Evolutionary conservation across 352 stramenopile species (phyloP), one percentile per base, ranked within the genome.

Genomic region (Phytophthora lateralis): DNA sequence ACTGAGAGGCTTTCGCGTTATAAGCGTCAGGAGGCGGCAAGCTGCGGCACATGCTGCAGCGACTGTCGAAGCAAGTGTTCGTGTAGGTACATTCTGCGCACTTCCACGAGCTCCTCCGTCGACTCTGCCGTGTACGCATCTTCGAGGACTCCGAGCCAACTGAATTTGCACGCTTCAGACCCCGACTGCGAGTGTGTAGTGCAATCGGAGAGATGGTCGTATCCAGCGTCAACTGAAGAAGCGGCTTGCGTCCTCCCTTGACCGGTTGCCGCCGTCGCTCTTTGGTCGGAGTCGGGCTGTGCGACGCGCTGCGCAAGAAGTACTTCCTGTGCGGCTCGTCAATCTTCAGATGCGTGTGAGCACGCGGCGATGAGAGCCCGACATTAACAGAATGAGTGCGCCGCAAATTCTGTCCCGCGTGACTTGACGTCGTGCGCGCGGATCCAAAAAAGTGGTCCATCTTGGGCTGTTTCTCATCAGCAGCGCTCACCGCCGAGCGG

Each of bases 51-150:
- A 91, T 91, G 55, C 78, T 85, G 71, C 82, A 91, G 27, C 69
- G 58, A 17, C 59, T 77, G 48, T 89, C 78, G 34, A 91, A 90
- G 68, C 82, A 91, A 39, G 76, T 89, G 63, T 91, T 91, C 46
- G 84, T 76, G 50, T 78, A 91, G 15, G 82, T 91, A 69, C 82
- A 91, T 48, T 83, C 58, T 20, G 39, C 15, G 41, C 82, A 91
- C 15, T 64, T 75, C 82, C 82, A 91, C 10, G 79, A 75, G 53
- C 52, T 71, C 48, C 52, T 45, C 52, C 63, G 66, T 39, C 63
- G 69, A 15, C 54, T 34, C 47, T 80, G 72, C 17, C 72, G 64
- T 9, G 72, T 80, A 15, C 71, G 49, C 64, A 75, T 80, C 56
- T 77, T 77, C 0, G 42, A 35, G 30, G 63, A 37, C 21, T 61